Evolutionary conservation across 345 rosid genomes (phyloP).

Genomic region (Salix dunnii): DNA sequence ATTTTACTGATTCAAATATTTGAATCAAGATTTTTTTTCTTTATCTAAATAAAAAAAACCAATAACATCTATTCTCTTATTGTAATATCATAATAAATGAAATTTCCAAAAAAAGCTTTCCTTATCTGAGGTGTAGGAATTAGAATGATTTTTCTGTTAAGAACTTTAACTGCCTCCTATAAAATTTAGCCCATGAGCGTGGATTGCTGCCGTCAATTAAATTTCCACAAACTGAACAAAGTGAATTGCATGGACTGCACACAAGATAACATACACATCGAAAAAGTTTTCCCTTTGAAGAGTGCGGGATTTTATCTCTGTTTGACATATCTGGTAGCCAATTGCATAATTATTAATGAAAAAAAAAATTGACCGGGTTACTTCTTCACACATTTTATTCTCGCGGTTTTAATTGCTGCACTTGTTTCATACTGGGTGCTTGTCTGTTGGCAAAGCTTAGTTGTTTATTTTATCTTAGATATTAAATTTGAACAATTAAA

Average conservation of each 20-base stretch:
- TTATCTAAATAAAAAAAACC: no score
- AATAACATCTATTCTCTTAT: no score
- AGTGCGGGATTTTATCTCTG: background rate
- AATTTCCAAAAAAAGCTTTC: no score
- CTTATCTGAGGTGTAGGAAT: no score
- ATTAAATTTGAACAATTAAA: background rate
- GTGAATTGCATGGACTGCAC: background rate
- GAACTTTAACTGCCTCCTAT: background rate
- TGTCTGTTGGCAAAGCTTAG: background rate
- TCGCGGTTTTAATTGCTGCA: background rate
- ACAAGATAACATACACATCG: background rate
- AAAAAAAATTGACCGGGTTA: background rate
- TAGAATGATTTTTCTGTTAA: no score
- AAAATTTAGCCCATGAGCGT: background rate
- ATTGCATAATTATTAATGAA: no score
- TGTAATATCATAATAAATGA: no score
- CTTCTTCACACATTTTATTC: background rate
- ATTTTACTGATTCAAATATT: no score
- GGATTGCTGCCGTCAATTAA: background rate
- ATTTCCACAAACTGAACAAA: background rate
- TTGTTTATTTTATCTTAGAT: background rate
- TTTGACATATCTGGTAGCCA: background rate
- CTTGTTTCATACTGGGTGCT: background rate
- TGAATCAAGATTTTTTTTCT: no score
- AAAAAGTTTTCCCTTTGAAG: background rate